phyloP scores from a whole-genome alignment of 257 asterid species.

The Anisodus acutangulus region DNA sequence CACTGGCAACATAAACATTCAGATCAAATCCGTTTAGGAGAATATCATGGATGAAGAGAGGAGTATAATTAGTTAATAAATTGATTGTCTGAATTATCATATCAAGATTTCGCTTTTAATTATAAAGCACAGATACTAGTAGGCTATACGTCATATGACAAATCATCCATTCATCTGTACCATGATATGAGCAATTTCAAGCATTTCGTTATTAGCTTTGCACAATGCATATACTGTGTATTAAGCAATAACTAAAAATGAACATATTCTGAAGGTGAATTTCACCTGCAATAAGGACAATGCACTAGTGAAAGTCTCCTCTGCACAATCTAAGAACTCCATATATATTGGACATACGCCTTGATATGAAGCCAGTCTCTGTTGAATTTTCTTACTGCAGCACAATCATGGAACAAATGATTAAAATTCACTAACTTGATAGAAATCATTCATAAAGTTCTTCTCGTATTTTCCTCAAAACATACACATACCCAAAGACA shows the following conservation, averaged over 20 bases:
- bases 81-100: constrained; percentile 1
- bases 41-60: constrained; percentile 20
- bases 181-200: background rate
- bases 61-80: constrained; percentile 5
- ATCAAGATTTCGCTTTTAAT: background rate
- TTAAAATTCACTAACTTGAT: background rate
- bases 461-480: constrained; percentile 8
- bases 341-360: constrained; percentile 92
- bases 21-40: background rate
- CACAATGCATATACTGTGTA: background rate
- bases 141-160: background rate
- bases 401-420: constrained; percentile 30
- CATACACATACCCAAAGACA: constrained; percentile 2
- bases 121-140: background rate
- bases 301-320: constrained; percentile 76
- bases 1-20: background rate
- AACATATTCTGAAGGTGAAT: constrained; percentile 12
- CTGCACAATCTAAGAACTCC: constrained; percentile 86
- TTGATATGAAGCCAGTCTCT: constrained; percentile 88
- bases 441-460: background rate
- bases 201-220: background rate
- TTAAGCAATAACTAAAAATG: background rate
- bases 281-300: constrained; percentile 69
- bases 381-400: constrained; percentile 89
- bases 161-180: background rate